Conservation (phyloP, 176 grass and related monocot genomes). For the Zoysia pacifica region DNA sequence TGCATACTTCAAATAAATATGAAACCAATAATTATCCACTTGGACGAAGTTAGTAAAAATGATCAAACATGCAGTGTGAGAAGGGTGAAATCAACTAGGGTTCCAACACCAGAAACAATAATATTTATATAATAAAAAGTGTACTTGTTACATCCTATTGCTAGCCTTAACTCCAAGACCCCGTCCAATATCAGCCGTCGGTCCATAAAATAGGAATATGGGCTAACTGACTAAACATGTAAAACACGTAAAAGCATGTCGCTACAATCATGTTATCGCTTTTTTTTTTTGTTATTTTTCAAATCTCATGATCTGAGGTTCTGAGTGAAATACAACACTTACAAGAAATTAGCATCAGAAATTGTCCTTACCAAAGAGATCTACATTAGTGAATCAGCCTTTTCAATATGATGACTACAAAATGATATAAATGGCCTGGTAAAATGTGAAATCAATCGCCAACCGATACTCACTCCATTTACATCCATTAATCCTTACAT, state of each 20-base stretch:
- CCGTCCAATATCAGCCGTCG: not conserved
- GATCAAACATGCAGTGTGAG: not conserved
- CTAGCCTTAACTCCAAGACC: constrained; percentile 13
- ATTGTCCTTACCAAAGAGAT: not conserved
- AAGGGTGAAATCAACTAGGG: not conserved
- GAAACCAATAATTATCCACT: constrained; percentile 3
- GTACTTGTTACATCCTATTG: not conserved
- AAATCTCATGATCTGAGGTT: not conserved
- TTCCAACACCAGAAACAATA: not conserved
- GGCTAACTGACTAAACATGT: not conserved
- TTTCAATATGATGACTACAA: not conserved
- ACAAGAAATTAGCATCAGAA: not conserved
- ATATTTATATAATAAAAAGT: not conserved
- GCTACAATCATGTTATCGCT: not conserved
- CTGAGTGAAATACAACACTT: not conserved
- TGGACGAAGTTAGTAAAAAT: not conserved
- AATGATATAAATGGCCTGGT: not conserved
- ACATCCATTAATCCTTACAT: not conserved
- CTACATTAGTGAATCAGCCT: not conserved
- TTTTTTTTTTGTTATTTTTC: not conserved
- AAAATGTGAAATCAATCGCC: not conserved
- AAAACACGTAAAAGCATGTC: not conserved
- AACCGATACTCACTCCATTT: constrained; percentile 8
- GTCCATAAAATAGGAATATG: not conserved
- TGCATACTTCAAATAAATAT: constrained; percentile 1